Base-by-base conservation (phyloP, 257 asterid species). In the Nicotiana paniculata region DNA sequence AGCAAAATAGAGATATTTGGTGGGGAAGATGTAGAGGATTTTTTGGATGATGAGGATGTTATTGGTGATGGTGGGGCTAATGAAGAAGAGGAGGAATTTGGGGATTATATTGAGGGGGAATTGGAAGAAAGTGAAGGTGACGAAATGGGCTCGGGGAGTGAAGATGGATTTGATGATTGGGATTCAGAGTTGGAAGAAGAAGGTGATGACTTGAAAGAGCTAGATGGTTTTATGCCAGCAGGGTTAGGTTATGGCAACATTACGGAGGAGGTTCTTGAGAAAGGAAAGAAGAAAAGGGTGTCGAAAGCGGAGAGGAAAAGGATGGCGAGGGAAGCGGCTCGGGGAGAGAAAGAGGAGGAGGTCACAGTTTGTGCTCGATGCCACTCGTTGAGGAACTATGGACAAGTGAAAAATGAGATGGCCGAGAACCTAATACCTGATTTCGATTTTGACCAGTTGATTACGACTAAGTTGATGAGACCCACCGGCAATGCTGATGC, bases 371-470 rank as follows among this genome's bases (percentile, higher is more conserved):
- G 98, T 43, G 99, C 98, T 0, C 90, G 98, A 55, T 94, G 99
- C 85, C 98, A 96, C 87, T 96, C 98, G 0, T 86, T 96, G 39
- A 91, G 98, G 83, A 90, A 93, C 77, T 95, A 95, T 63, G 99
- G 99, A 46, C 97, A 89, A 69, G 98, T 95, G 21, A 95, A 93
- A 90, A 94, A 93, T 79, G 93, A 90, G 82, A 12, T 77, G 67
- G 97, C 92, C 8, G 97, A 96, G 82, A 94, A 96, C 82, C 85
- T 96, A 83, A 96, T 96, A 83, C 99, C 97, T 0, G 97, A 96
- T 88, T 96, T 94, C 74, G 99, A 96, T 87, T 96, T 94, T 62
- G 96, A 94, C 81, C 86, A 93, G 35, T 88, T 96, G 88, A 92
- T 96, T 84, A 88, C 92, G 70, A 93, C 94, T 8, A 84, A 97